Base-by-base conservation (phyloP, 1,284 basidiomycete species). In the Singerocomus rubriflavus region DNA sequence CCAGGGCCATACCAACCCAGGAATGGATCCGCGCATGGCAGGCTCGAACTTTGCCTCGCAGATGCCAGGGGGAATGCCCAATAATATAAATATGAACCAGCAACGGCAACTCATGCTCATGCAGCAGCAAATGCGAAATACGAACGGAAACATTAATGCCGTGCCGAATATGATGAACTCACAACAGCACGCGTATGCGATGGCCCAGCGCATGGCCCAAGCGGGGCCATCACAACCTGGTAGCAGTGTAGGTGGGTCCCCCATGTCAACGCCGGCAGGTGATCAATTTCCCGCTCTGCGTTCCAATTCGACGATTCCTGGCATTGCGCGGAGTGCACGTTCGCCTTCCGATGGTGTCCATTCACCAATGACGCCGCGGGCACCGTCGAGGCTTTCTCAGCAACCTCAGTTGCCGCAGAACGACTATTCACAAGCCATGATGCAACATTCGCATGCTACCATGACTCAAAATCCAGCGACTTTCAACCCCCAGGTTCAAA, bases 301-400 rank as follows among this genome's bases (percentile, higher is more conserved):
- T 27, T 81, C 81, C 16, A 80, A 81, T 58, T 72, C 76, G 39
- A 65, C 77, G 29, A 82, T 87, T 52, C 83, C 84, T 1, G 85
- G 85, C 5, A 88, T 88, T 51, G 82, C 85, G 31, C 74, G 86
- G 57, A 85, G 79, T 57, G 77, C 79, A 45, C 75, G 84, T 50
- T 88, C 86, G 37, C 86, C 86, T 21, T 81, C 84, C 16, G 84
- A 88, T 49, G 72, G 75, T 30, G 73, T 73, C 6, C 73, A 78
- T 44, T 78, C 82, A 21, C 83, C 85, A 0, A 76, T 83, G 70
- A 80, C 79, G 40, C 77, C 81, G 33, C 74, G 77, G 10, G 62
- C 64, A 2, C 66, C 67, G 3, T 66, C 64, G 31, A 62, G 64
- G 30, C 67, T 66, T 43, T 66, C 64, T 59, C 72, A 76, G 44